Evolutionary conservation across 2,329 filamentous ascomycete species (phyloP).

Genomic region (Nothophoma quercina): DNA sequence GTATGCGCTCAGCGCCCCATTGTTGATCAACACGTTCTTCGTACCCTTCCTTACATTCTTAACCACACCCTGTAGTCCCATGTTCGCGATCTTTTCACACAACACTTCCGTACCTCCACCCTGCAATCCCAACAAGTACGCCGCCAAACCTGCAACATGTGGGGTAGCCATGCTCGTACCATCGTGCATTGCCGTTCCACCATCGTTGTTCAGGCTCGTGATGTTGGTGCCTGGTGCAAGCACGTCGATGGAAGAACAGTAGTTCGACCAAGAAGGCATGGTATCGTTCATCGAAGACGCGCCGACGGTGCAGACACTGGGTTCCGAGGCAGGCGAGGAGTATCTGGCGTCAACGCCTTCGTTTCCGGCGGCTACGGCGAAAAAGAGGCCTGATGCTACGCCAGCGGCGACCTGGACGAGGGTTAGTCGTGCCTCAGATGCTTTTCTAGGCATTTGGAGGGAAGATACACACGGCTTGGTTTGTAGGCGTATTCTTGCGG

Average conservation of each 20-base stretch:
- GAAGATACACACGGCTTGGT: conserved; percentile 33
- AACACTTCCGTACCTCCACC: conserved; percentile 49
- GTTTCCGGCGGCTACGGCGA: conserved; percentile 51
- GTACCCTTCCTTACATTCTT: conserved; percentile 53
- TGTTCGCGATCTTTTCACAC: conserved; percentile 55
- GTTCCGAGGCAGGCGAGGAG: conserved; percentile 46
- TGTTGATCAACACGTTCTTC: conserved; percentile 61
- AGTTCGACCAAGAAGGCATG: conserved; percentile 48
- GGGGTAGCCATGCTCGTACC: conserved; percentile 75
- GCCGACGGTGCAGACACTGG: conserved; percentile 49
- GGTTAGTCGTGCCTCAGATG: conserved; percentile 3
- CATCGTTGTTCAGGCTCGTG: conserved; percentile 56
- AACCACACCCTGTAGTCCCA: conserved; percentile 49
- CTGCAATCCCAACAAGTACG: conserved; percentile 68
- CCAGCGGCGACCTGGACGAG: conserved; percentile 39
- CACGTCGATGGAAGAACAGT: conserved; percentile 45
- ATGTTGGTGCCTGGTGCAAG: conserved; percentile 50
- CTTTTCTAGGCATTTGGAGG: background rate
- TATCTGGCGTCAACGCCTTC: conserved; percentile 32
- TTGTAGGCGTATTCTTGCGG: conserved; percentile 27
- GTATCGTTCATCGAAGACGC: conserved; percentile 43
- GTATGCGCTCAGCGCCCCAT: conserved; percentile 43
- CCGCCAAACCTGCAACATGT: conserved; percentile 72
- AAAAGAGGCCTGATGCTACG: conserved; percentile 45
- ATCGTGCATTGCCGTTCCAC: conserved; percentile 56